Percentiles rank a stretch among this genome's conserved stretches.
phyloP scores from a whole-genome alignment of 768 basidiomycete genomes.

The Sarcodon aspratus region DNA sequence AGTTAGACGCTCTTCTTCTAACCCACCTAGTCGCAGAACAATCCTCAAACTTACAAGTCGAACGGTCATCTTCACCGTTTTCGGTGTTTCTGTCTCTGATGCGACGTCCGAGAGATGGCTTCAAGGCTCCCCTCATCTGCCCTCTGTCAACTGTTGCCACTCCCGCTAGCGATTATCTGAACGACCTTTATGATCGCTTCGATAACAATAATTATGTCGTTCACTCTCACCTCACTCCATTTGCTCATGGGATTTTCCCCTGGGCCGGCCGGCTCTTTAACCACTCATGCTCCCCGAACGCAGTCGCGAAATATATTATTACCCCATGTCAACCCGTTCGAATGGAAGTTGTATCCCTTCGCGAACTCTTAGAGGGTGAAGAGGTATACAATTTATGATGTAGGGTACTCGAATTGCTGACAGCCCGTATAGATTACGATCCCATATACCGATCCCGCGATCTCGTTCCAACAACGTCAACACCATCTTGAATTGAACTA shows the following conservation, averaged over 20 bases:
- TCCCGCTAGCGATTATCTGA: constrained; percentile 3
- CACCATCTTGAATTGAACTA: constrained; percentile 51
- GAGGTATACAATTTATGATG: constrained; percentile 35
- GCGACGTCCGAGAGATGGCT: constrained; percentile 6
- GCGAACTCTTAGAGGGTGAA: constrained; percentile 42
- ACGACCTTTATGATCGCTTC: constrained; percentile 44
- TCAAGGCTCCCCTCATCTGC: constrained; percentile 6
- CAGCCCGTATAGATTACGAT: constrained; percentile 45
- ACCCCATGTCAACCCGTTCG: constrained; percentile 21
- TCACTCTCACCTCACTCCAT: constrained; percentile 57
- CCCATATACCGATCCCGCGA: constrained; percentile 71
- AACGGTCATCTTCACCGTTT: background rate
- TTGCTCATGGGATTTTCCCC: constrained; percentile 71
- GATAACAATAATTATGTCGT: constrained; percentile 77
- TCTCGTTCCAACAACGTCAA: constrained; percentile 43
- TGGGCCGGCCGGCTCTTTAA: constrained; percentile 73
- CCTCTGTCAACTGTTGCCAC: background rate
- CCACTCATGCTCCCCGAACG: constrained; percentile 72
- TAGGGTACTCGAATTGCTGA: background rate
- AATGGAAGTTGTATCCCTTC: constrained; percentile 60
- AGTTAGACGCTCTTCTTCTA: constrained; percentile 51
- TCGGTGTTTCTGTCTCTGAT: constrained; percentile 14
- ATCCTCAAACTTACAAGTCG: too few relatives aligned
- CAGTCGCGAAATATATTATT: constrained; percentile 48
- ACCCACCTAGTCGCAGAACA: constrained; percentile 44